Conservation (phyloP, 768 basidiomycete species). For the Lactifluus pinguis region DNA sequence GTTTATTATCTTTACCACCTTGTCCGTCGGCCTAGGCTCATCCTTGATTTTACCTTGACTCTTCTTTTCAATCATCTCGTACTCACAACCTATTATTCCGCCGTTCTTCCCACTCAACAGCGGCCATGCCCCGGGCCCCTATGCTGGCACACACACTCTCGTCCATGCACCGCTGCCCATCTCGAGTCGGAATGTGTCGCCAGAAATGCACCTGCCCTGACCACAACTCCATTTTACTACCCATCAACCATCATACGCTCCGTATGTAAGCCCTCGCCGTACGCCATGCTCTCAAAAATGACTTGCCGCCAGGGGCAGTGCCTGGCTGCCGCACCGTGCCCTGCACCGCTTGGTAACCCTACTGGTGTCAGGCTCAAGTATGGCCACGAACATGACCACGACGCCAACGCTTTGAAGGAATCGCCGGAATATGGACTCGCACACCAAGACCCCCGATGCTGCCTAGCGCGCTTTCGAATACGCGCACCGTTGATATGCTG, state of each 20-base stretch:
- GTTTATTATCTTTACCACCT: conserved; percentile 80
- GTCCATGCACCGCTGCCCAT: not conserved
- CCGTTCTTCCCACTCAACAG: conserved; percentile 63
- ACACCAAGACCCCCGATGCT: no score
- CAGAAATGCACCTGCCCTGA: conserved; percentile 20
- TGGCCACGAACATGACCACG: no score
- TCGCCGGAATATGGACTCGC: no score
- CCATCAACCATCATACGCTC: conserved; percentile 77
- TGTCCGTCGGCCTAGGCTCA: conserved; percentile 83
- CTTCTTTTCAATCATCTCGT: conserved; percentile 88
- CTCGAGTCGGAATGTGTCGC: conserved; percentile 6
- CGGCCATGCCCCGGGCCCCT: no score
- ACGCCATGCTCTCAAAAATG: conserved; percentile 93
- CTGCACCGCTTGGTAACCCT: no score
- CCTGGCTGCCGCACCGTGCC: no score
- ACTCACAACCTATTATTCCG: conserved; percentile 87
- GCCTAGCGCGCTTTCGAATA: no score
- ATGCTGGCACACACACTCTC: not conserved
- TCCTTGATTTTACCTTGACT: conserved; percentile 91
- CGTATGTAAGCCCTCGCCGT: conserved; percentile 80
- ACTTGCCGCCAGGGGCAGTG: conserved; percentile 67
- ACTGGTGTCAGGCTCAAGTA: no score
- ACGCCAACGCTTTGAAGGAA: no score
- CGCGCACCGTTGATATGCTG: no score
- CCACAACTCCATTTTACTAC: conserved; percentile 11